Conservation (phyloP, 306 rosid species). For the Quercus dentata region DNA sequence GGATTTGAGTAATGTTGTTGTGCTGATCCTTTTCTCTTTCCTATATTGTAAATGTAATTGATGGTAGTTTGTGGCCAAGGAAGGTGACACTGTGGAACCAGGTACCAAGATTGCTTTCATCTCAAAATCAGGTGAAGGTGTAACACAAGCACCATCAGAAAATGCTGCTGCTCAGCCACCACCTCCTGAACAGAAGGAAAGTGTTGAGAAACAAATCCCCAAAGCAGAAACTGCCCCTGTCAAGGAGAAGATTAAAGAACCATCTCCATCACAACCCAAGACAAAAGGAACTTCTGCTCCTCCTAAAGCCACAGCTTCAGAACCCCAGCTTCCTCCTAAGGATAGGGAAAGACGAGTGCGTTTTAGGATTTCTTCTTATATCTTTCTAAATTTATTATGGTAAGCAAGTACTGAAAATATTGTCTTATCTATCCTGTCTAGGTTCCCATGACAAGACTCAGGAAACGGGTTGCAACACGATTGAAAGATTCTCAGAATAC, state of each 20-base stretch:
- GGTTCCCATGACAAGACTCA: constrained; percentile 87
- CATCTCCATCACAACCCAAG: constrained; percentile 39
- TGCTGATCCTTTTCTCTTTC: constrained; percentile 2
- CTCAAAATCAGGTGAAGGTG: constrained; percentile 76
- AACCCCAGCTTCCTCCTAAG: constrained; percentile 56
- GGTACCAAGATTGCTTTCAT: constrained; percentile 84
- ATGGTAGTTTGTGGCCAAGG: constrained; percentile 64
- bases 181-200: constrained; percentile 30
- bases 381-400: background rate
- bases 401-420: background rate
- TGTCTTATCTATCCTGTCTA: constrained; percentile 5
- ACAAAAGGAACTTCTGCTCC: constrained; percentile 72
- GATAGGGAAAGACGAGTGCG: constrained; percentile 81
- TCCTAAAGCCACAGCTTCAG: constrained; percentile 44
- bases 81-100: constrained; percentile 87
- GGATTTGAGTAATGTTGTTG: constrained; percentile 6
- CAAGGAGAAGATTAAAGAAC: constrained; percentile 43
- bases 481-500: constrained; percentile 89
- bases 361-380: background rate
- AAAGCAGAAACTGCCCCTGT: constrained; percentile 41
- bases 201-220: constrained; percentile 43
- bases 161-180: constrained; percentile 45
- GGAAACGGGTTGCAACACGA: constrained; percentile 67
- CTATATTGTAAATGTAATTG: constrained; percentile 6
- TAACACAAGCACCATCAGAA: constrained; percentile 59